Conservation (phyloP, 2,329 filamentous ascomycete genomes). For the Coniochaeta hoffmannii region DNA sequence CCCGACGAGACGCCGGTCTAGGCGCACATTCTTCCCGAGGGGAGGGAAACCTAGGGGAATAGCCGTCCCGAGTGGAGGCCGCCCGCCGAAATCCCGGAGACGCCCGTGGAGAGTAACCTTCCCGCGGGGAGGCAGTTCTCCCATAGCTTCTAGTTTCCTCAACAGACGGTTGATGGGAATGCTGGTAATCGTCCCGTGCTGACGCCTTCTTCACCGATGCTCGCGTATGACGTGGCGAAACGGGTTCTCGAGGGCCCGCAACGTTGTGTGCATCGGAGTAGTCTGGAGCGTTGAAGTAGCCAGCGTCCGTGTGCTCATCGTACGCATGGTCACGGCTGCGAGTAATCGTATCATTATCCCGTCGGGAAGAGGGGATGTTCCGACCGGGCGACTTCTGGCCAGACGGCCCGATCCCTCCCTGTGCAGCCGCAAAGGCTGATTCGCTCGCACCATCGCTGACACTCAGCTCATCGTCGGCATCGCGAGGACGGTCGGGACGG, state of each 20-base stretch:
- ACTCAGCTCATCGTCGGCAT: conserved; percentile 15
- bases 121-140: not conserved
- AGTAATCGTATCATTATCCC: not conserved
- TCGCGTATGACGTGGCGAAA: not conserved
- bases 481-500: conserved; percentile 15
- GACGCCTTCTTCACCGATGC: not conserved
- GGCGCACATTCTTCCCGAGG: not conserved
- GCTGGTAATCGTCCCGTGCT: not conserved
- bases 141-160: not conserved
- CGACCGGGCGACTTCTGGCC: not conserved
- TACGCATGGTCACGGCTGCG: not conserved
- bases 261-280: not conserved
- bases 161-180: not conserved
- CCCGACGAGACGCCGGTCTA: not conserved
- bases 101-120: not conserved
- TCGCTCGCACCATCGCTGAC: not conserved
- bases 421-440: not conserved
- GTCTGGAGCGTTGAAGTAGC: not conserved
- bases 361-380: not conserved
- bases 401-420: not conserved
- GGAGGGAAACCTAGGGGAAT: not conserved
- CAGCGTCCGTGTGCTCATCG: not conserved
- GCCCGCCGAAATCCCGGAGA: not conserved
- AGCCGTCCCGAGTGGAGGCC: not conserved
- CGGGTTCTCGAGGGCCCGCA: not conserved